Conservation (phyloP, 768 basidiomycete species). For the Roridomyces roridus region DNA sequence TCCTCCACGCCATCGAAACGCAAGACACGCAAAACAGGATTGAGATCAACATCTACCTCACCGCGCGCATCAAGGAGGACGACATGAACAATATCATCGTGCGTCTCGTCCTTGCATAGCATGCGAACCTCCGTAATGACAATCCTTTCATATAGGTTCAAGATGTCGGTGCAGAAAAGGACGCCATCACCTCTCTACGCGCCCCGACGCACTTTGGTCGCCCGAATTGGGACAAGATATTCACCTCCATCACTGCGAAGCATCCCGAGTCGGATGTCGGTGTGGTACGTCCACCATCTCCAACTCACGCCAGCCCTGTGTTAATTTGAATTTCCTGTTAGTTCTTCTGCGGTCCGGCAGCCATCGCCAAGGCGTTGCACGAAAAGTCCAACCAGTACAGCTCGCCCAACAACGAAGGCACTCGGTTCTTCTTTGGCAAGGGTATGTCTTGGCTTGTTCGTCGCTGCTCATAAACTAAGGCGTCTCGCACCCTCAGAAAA, state of each 20-base stretch:
- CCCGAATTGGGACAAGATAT: conserved; percentile 85
- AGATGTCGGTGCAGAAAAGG: conserved; percentile 92
- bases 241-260: conserved; percentile 75
- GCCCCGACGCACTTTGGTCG: conserved; percentile 94
- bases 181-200: conserved; percentile 87
- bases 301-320: too few relatives aligned
- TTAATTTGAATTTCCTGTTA: conserved; percentile 28
- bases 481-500: not conserved
- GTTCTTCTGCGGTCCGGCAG: conserved; percentile 90
- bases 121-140: too few relatives aligned
- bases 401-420: conserved; percentile 59
- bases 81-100: conserved; percentile 95
- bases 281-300: conserved; percentile 73
- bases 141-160: conserved; percentile 60
- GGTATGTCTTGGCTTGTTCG: conserved; percentile 50
- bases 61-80: conserved; percentile 89
- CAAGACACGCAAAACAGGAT: conserved; percentile 87
- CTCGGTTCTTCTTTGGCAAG: conserved; percentile 91
- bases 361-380: conserved; percentile 75
- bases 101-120: conserved; percentile 24
- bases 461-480: not conserved
- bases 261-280: conserved; percentile 92
- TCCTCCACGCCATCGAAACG: conserved; percentile 91
- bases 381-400: conserved; percentile 88
- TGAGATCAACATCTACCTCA: conserved; percentile 95